Base-by-base conservation (phyloP, 2,329 filamentous ascomycete genomes). In the Cercospora zeina region DNA sequence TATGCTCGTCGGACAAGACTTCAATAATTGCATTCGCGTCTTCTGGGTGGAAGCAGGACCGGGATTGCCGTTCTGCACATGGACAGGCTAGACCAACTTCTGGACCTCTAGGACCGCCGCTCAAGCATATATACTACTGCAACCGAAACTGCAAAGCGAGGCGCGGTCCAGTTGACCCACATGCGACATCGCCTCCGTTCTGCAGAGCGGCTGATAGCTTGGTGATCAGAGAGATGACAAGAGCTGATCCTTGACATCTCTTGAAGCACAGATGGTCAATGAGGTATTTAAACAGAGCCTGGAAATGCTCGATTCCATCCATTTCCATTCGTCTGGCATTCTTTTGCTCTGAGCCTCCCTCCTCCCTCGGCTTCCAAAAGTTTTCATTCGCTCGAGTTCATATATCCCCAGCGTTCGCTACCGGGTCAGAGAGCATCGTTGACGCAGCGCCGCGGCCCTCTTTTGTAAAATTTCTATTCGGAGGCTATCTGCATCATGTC, bases 401-500 rank as follows among this genome's bases (percentile, higher is more conserved):
- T 45, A 45, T 19, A 45, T 19, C 19, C 39, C 16, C 16, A 19
- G 39, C 16, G 11, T 9, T 45, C 11, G 24, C 6, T 27, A 27
- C 24, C 6, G 24, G 3, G 6, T 27, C 24, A 27, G 24, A 27
- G 24, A 27, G 24, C 24, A 27, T 21, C 16, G 19, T 19, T 45
- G 39, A 45, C 16, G 39, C 9, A 19, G 9, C 11, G 54, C 36
- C 57, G 59, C 45, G 30, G 16, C 39, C 24, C 50, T 59, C 39
- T 30, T 24, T 37, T 36, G 57, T 53, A 16, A 27, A 47, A n/a
- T 16, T 34, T 49, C 57, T n/a, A 3, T 50, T 50, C 2, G 53
- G 58, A 42, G 36, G 60, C 55, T 31, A 61, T 50, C 62, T 56
- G 57, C 13, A 62, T 50, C 51, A 62, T 62, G 60, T 62, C 60